Evolutionary conservation across 768 basidiomycete species (phyloP).

Genomic region (Serendipita indica): DNA sequence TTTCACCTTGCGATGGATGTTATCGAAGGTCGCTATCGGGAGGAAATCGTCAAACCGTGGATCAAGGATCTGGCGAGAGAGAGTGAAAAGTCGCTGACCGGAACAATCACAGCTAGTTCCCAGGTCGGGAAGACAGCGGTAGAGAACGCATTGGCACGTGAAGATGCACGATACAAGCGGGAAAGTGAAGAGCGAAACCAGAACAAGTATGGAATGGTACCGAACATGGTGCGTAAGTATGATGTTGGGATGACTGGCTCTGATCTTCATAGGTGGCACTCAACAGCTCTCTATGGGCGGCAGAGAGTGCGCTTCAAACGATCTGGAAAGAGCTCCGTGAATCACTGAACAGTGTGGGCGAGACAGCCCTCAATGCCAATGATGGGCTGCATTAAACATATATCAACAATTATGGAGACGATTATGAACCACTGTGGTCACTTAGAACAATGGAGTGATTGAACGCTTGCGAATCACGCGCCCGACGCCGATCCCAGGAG

Average conservation of each 20-base stretch:
- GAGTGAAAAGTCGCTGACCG: background rate
- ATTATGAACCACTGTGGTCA: too few relatives aligned
- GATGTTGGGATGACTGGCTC: background rate
- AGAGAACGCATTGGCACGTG: background rate
- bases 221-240: background rate
- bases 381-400: too few relatives aligned
- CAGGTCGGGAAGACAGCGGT: background rate
- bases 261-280: background rate
- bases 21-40: background rate
- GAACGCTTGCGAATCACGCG: too few relatives aligned
- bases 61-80: background rate
- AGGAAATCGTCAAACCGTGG: background rate
- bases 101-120: background rate
- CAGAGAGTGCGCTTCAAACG: background rate
- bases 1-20: background rate
- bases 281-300: background rate
- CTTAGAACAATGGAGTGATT: too few relatives aligned
- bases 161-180: constrained; percentile 2
- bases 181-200: background rate
- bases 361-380: too few relatives aligned
- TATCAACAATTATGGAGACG: too few relatives aligned
- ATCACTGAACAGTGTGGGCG: too few relatives aligned
- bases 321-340: background rate
- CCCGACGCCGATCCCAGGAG: too few relatives aligned
- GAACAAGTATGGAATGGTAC: background rate